Evolutionary conservation across 805 yeast species (phyloP).

Genomic region (Sporopachydermia lactativora): DNA sequence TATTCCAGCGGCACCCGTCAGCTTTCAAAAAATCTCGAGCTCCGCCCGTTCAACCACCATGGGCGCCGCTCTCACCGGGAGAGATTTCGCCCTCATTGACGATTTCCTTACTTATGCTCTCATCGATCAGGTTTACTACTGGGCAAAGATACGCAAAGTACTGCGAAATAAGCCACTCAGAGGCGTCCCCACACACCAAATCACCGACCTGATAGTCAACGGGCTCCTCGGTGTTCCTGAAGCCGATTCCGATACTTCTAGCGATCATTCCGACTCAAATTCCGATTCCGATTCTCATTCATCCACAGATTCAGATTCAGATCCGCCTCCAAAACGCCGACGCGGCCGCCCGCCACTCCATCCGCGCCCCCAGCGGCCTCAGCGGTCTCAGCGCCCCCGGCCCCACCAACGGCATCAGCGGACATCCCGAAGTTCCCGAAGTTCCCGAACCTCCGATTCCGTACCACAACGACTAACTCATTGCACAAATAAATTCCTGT

Average conservation of each 20-base stretch:
- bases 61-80: conserved; percentile 5
- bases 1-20: too few relatives aligned
- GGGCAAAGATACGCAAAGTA: conserved; percentile 18
- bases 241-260: conserved; percentile 6
- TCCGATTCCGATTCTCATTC: not conserved
- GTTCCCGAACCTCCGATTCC: not conserved
- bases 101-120: conserved; percentile 7
- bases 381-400: not conserved
- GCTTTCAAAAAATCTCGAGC: too few relatives aligned
- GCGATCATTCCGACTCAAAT: conserved; percentile 2
- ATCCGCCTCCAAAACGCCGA: not conserved
- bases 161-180: conserved; percentile 13
- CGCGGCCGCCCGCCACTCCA: not conserved
- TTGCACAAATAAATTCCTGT: conserved; percentile 17
- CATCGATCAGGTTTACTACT: conserved; percentile 13
- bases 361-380: not conserved
- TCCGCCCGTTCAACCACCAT: too few relatives aligned
- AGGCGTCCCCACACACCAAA: conserved; percentile 9
- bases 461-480: conserved; percentile 4
- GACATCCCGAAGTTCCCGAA: not conserved
- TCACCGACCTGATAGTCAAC: conserved; percentile 7
- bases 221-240: not conserved
- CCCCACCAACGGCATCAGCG: not conserved
- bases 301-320: not conserved
- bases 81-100: conserved; percentile 7